Conservation (phyloP, 2,329 filamentous ascomycete genomes). For the Monosporascus sp. region DNA sequence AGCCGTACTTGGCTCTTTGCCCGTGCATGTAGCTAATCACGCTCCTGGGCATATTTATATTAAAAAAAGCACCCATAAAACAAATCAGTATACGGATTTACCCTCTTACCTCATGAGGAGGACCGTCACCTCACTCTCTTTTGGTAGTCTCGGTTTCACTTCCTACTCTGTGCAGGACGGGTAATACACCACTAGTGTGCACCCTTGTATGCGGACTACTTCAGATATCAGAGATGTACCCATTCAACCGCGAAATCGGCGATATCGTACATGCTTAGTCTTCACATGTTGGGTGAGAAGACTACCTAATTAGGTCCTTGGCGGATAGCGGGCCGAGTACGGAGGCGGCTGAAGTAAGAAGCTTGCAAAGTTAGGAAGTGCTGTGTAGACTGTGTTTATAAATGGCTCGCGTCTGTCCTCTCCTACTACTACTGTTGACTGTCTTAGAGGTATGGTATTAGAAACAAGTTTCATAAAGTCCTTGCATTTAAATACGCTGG, state of each 20-base stretch:
- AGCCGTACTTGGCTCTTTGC: too few relatives aligned
- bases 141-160: not conserved
- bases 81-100: not conserved
- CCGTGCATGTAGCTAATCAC: not conserved
- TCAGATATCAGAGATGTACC: not conserved
- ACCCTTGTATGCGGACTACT: not conserved
- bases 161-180: not conserved
- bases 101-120: not conserved
- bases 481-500: too few relatives aligned
- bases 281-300: not conserved
- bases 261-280: not conserved
- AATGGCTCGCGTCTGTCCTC: not conserved
- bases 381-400: not conserved
- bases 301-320: not conserved
- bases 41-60: too few relatives aligned
- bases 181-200: not conserved
- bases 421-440: too few relatives aligned
- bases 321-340: not conserved
- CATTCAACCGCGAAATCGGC: not conserved
- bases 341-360: not conserved
- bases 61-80: too few relatives aligned
- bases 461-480: too few relatives aligned
- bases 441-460: too few relatives aligned
- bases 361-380: not conserved
- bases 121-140: not conserved